Conservation (phyloP, 805 yeast genomes). For the Candida palmyrensis region DNA sequence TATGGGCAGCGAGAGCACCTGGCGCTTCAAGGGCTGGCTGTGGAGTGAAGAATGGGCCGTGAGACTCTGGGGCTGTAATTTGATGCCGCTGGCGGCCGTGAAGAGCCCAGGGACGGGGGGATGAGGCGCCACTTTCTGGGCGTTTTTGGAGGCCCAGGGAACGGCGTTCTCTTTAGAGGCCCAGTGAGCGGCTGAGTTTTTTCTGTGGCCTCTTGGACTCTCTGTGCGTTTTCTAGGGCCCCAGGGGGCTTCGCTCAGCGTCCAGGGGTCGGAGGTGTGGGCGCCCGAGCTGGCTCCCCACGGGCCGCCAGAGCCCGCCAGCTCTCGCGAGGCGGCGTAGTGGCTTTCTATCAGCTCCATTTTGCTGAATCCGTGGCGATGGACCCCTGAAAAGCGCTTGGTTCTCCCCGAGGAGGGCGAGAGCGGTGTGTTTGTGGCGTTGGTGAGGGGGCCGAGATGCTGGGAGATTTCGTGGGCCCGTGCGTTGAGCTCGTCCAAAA, state of each 20-base stretch:
- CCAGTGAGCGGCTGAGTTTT: slow-evolving; percentile 41
- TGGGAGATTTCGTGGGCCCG: slow-evolving; percentile 35
- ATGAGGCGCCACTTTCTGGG: slow-evolving; percentile 34
- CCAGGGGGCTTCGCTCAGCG: too few relatives aligned
- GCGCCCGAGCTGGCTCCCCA: slow-evolving; percentile 15
- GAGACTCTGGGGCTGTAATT: neutral
- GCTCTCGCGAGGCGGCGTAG: neutral
- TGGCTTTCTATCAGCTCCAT: neutral
- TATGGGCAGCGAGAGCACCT: too few relatives aligned
- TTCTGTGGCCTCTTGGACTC: too few relatives aligned
- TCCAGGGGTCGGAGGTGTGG: too few relatives aligned
- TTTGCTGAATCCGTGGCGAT: too few relatives aligned
- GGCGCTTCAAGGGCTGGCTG: neutral
- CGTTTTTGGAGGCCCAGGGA: slow-evolving; percentile 13
- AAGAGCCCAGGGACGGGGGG: neutral
- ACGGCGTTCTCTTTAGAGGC: slow-evolving; percentile 19
- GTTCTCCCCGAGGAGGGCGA: slow-evolving; percentile 6
- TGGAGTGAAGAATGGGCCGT: slow-evolving; percentile 1
- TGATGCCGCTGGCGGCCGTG: neutral
- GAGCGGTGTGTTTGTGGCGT: slow-evolving; percentile 13
- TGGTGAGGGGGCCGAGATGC: slow-evolving; percentile 3
- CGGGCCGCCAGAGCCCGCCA: slow-evolving; percentile 1
- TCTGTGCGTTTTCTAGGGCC: too few relatives aligned
- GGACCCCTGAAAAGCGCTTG: too few relatives aligned
- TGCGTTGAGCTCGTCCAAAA: slow-evolving; percentile 38